Evolutionary conservation across 140 eudicot genomes (phyloP), one percentile per base, ranked within the genome.

Genomic region (Cichorium intybus): DNA sequence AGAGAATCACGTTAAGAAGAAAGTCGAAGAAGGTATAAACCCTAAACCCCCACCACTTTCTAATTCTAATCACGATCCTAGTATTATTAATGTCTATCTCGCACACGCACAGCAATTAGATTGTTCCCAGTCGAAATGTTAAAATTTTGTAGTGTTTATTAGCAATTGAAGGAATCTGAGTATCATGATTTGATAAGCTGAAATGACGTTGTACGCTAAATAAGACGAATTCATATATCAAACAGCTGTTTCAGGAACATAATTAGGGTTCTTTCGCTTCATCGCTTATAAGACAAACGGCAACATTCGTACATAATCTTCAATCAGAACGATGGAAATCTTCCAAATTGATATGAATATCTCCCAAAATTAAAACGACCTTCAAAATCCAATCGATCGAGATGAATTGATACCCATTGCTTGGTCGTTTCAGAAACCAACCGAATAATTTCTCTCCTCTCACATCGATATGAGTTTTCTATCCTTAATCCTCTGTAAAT

Each of bases 1-100:
- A 59, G 79, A 75, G 61, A 91, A 91, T 58, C 97, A 91, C 49
- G 96, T 91, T 56, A 91, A 91, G 86, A 91, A 91, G 96, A 91
- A 91, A 62, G 97, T 91, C 47, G 96, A 91, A 79, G 97, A 91
- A 91, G 97, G 97, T 90, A 60, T 14, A 56, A 20, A 9, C 73
- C 79, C 73, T 50, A 12, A 66, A 50, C 21, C 75, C 59, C 34
- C 28, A 23, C 26, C 18, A 24, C 6, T 35, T 27, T 48, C 46
- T 29, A n/a, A 2, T 53, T 56, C 62, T 0, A 56, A 59, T 50
- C 35, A 60, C 57, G 35, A 46, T 23, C 21, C 2, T 20, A 16
- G 0, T 28, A 11, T 6, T 17, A 16, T 24, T 12, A 18, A 28
- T 29, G 28, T 14, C 31, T 60, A 41, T 26, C 17, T 35, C 11